phyloP scores from a whole-genome alignment of 2,329 filamentous ascomycete genomes.

The Penicillium sp. region DNA sequence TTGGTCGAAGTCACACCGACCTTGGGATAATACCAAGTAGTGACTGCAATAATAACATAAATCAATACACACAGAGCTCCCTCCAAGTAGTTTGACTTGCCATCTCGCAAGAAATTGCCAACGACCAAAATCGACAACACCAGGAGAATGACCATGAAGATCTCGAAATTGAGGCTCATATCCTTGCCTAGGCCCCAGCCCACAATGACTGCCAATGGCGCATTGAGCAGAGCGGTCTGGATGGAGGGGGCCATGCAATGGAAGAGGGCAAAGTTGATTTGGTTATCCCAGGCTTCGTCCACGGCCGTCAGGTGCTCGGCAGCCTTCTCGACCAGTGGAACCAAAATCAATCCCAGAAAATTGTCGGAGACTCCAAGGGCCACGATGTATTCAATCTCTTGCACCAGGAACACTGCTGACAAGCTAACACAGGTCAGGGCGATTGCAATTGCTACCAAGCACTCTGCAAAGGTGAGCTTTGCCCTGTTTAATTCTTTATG shows the following conservation, averaged over 20 bases:
- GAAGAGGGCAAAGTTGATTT: slow-evolving; percentile 79
- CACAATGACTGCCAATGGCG: slow-evolving; percentile 76
- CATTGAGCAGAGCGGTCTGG: slow-evolving; percentile 87
- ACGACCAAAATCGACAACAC: slow-evolving; percentile 83
- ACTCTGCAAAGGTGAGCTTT: slow-evolving; percentile 75
- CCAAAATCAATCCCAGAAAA: slow-evolving; percentile 71
- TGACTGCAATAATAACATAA: slow-evolving; percentile 63
- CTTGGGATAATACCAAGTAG: slow-evolving; percentile 62
- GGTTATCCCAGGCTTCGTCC: slow-evolving; percentile 70
- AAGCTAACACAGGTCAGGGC: slow-evolving; percentile 69
- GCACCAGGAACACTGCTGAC: slow-evolving; percentile 71
- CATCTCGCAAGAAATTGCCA: slow-evolving; percentile 81
- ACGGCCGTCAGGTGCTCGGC: slow-evolving; percentile 82
- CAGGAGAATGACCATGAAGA: slow-evolving; percentile 80
- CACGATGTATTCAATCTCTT: slow-evolving; percentile 67
- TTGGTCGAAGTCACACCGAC: slow-evolving; percentile 36
- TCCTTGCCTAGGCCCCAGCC: slow-evolving; percentile 71
- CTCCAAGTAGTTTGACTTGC: slow-evolving; percentile 88
- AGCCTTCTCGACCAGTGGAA: slow-evolving; percentile 79
- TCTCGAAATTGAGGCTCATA: slow-evolving; percentile 81
- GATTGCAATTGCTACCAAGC: slow-evolving; percentile 62
- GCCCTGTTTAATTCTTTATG: slow-evolving; percentile 60
- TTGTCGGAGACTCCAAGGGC: slow-evolving; percentile 55
- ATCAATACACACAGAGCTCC: slow-evolving; percentile 72
- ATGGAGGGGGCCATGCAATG: slow-evolving; percentile 85